Evolutionary conservation across 371 early-diverging fungal species (phyloP).

Genomic region (Fennellomyces sp.): DNA sequence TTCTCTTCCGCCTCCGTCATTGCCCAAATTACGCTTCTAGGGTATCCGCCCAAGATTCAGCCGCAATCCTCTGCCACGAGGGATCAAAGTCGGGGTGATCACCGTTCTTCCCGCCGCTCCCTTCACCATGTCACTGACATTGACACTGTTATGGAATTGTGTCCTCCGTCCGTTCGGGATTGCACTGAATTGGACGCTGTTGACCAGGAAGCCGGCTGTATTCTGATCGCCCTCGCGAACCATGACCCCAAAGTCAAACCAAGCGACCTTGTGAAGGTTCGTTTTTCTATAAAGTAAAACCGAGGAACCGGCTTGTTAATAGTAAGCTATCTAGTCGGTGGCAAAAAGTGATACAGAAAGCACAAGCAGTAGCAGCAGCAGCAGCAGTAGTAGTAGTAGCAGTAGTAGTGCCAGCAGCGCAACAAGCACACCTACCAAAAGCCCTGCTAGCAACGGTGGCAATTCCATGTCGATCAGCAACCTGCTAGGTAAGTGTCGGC

Average conservation of each 20-base stretch:
- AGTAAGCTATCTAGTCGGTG: too few relatives aligned
- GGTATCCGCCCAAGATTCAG: conserved; percentile 37
- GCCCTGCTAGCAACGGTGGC: conserved; percentile 5
- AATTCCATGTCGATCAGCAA: conserved; percentile 27
- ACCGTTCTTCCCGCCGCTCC: conserved; percentile 16
- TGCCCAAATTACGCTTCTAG: conserved; percentile 22
- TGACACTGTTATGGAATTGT: conserved; percentile 7
- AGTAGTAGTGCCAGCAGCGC: conserved; percentile 12
- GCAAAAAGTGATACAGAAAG: conserved; percentile 6
- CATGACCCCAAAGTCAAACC: conserved; percentile 22
- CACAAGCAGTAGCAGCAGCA: conserved; percentile 14
- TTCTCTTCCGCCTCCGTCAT: conserved; percentile 17
- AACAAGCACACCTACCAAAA: conserved; percentile 9
- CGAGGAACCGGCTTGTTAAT: too few relatives aligned
- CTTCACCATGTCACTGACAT: conserved; percentile 19
- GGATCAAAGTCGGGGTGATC: conserved; percentile 23
- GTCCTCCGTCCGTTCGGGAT: conserved; percentile 12
- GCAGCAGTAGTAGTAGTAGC: conserved; percentile 15
- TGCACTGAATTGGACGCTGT: conserved; percentile 37
- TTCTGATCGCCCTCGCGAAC: conserved; percentile 46
- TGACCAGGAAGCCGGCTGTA: conserved; percentile 49
- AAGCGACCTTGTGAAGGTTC: neutral
- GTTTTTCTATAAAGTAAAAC: neutral
- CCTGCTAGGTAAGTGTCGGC: conserved; percentile 18
- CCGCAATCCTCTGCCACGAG: conserved; percentile 48